Evolutionary conservation across 2,329 filamentous ascomycete species (phyloP), one percentile per base, ranked within the genome.

Genomic region (Ophiostoma ulmi): DNA sequence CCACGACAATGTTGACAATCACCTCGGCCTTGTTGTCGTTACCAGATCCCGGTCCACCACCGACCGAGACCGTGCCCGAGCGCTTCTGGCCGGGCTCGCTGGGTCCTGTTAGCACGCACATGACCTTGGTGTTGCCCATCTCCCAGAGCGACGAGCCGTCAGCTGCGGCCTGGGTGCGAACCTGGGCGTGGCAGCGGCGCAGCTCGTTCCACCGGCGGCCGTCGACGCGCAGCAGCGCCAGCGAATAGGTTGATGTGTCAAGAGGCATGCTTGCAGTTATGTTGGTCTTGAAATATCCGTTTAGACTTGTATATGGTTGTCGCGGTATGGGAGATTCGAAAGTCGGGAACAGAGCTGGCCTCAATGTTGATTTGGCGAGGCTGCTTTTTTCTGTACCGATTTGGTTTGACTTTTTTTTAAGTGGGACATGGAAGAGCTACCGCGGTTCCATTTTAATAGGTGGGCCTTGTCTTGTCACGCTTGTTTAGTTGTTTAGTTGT

Each of bases 181-280:
- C 93, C 80, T 96, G 92, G 67, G 91, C 94, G 77, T 93, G 89
- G 68, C 97, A 86, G 8, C 92, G 89, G 38, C 95, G 93, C 55
- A 99, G 87, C 80, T 99, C 95, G 82, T 99, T 98, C 95, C 95
- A 99, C 76, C 95, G 89, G 73, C 95, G 90, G 73, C 91, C 91
- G 78, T 91, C 94, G 74, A 92, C 89, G 77, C 91, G 90, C 73
- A 94, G 86, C 70, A 95, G 90, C 73, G 93, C 93, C 73, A 97
- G 88, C 68, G 89, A 88, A 84, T 97, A 98, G 69, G 92, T 93
- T 14, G 92, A 94, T 8, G 93, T 97, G 81, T 97, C 94, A 79
- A 98, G 92, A 72, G 94, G 94, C 94, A 97, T 97, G 5, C 14
- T 35, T 35, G 58, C 20, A 26, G 22, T 63, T 3, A 1, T 35